A percentile compares a stretch with the other conserved stretches of the same genome.
Evolutionary conservation across 2,329 filamentous ascomycete genomes (phyloP).

Genomic region (Cladophialophora carrionii): DNA sequence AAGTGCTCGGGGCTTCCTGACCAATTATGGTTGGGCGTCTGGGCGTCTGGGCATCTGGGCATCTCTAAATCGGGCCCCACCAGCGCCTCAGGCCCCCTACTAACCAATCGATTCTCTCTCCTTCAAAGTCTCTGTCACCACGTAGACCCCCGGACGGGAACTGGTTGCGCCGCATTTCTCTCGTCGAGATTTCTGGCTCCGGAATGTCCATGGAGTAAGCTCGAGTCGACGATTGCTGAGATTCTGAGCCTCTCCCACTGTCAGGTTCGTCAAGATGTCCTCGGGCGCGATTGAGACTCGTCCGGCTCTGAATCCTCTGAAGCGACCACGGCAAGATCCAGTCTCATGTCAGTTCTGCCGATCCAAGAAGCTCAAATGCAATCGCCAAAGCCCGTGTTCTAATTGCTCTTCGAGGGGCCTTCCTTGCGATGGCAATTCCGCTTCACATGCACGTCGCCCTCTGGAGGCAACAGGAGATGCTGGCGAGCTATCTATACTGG

Average conservation of each 20-base stretch:
- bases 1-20: background rate
- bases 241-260: background rate
- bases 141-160: background rate
- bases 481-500: constrained; percentile 29
- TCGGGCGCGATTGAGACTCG: background rate
- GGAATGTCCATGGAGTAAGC: background rate
- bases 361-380: constrained; percentile 57
- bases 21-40: background rate
- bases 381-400: constrained; percentile 56
- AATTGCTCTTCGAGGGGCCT: constrained; percentile 48
- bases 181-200: background rate
- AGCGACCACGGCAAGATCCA: constrained; percentile 43
- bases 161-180: background rate
- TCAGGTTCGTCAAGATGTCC: background rate
- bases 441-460: constrained; percentile 7
- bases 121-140: background rate
- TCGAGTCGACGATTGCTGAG: background rate
- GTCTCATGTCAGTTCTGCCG: constrained; percentile 49
- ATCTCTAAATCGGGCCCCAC: too few species aligned
- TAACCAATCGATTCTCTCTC: background rate
- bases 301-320: constrained; percentile 25
- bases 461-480: constrained; percentile 7
- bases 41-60: too few species aligned
- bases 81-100: background rate
- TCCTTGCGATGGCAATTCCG: constrained; percentile 36